Evolutionary conservation across 1,284 basidiomycete genomes (phyloP).

Genomic region (Trichosporon faecale): DNA sequence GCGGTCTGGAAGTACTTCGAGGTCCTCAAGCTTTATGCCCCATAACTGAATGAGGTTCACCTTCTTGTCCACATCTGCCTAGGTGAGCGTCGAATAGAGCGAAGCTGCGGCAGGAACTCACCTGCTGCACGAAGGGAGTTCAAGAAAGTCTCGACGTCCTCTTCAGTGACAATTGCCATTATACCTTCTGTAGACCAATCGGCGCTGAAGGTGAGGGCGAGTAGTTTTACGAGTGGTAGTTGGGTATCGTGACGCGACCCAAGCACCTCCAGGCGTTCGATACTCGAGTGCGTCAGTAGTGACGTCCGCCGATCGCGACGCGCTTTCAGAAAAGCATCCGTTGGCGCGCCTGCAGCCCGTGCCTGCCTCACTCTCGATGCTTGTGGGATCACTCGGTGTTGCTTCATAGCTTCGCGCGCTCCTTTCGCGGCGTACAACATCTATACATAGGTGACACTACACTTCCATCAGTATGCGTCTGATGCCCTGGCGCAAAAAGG

Average conservation of each 20-base stretch:
- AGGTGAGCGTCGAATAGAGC: background rate
- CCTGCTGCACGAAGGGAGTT: slow-evolving; percentile 39
- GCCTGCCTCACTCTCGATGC: too few species aligned
- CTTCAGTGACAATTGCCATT: slow-evolving; percentile 28
- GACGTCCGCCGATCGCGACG: background rate
- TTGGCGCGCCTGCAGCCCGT: background rate
- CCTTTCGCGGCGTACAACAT: background rate
- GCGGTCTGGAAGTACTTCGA: slow-evolving; percentile 33
- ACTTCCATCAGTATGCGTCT: slow-evolving; percentile 50
- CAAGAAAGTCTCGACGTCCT: slow-evolving; percentile 39
- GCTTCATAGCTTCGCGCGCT: too few species aligned
- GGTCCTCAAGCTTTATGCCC: slow-evolving; percentile 42
- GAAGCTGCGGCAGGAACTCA: slow-evolving; percentile 16
- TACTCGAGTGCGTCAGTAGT: background rate
- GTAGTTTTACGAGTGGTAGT: background rate
- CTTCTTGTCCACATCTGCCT: slow-evolving; percentile 45
- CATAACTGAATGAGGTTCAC: slow-evolving; percentile 49
- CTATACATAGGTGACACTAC: background rate
- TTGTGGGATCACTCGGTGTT: too few species aligned
- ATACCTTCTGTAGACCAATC: background rate
- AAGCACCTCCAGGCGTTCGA: background rate
- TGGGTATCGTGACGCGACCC: background rate
- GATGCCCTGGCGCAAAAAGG: slow-evolving; percentile 65
- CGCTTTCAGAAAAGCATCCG: background rate
- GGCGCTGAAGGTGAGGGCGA: too few species aligned